A percentile compares a stretch with the other conserved stretches of the same genome.
Evolutionary conservation across 78 protist species (phyloP).

Genomic region (slime mould (Dictyostelium discoideum)): DNA sequence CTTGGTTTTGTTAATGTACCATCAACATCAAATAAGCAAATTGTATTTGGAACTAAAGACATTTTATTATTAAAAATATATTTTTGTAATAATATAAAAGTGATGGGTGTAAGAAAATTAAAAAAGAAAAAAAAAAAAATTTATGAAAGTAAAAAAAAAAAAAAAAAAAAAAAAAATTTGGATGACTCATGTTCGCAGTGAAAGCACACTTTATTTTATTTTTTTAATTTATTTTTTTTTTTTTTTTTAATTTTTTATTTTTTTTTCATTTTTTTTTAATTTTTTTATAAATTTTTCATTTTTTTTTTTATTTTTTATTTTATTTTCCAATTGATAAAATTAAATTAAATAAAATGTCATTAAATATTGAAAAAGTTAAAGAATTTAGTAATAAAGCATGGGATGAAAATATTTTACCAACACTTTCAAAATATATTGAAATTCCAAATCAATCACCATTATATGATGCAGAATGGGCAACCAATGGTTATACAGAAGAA

Average conservation of each 20-base stretch:
- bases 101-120: neutral
- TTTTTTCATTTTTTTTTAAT: neutral
- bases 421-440: slow-evolving; percentile 69
- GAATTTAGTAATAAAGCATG: slow-evolving; percentile 51
- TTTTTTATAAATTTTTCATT: neutral
- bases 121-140: neutral
- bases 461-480: slow-evolving; percentile 87
- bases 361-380: slow-evolving; percentile 54
- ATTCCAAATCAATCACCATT: slow-evolving; percentile 92
- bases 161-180: neutral
- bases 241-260: neutral
- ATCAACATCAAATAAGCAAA: slow-evolving; percentile 98
- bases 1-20: slow-evolving; percentile 98
- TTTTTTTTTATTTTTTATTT: neutral
- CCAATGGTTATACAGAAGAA: slow-evolving; percentile 90
- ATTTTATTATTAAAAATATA: neutral
- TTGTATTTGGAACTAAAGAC: slow-evolving; percentile 69
- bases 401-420: slow-evolving; percentile 79
- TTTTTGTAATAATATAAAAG: neutral
- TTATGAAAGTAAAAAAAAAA: neutral
- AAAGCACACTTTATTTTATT: no score
- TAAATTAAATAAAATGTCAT: neutral
- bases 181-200: no score
- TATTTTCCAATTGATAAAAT: neutral
- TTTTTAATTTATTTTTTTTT: neutral